These are phyloP conservation scores for Ottelia alismoides DNA, from an alignment of 106 monocot species.

Conservation along the genomic window DNA sequence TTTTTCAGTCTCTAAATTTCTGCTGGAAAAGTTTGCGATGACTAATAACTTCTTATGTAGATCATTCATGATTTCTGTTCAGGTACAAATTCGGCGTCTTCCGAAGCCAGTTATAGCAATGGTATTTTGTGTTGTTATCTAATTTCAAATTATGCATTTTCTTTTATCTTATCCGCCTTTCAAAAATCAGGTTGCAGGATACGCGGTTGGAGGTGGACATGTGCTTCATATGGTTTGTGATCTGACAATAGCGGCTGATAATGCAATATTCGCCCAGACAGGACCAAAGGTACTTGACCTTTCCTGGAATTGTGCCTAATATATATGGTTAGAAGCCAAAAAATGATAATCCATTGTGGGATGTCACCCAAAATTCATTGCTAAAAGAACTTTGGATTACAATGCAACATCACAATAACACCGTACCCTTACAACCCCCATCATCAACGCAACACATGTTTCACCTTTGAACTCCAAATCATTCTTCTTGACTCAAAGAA, in stretches of 20 bases:
- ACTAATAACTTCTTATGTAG: no score
- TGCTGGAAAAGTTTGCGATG: no score
- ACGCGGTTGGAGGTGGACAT: constrained; percentile 93
- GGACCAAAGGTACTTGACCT: constrained; percentile 59
- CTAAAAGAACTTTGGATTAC: background rate
- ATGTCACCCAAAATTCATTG: background rate
- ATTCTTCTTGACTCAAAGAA: no score
- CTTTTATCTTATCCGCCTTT: background rate
- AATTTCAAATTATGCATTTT: background rate
- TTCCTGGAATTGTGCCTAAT: background rate
- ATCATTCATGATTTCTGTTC: constrained; percentile 6
- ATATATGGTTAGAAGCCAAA: background rate
- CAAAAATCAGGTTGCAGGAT: constrained; percentile 65
- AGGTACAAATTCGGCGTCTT: constrained; percentile 92
- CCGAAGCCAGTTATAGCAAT: constrained; percentile 97
- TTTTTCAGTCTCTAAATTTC: no score
- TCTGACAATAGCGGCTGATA: constrained; percentile 93
- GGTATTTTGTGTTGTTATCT: constrained; percentile 23
- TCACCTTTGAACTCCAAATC: no score
- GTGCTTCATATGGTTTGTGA: constrained; percentile 95
- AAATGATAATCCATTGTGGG: background rate
- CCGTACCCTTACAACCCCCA: no score
- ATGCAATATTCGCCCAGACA: constrained; percentile 95
- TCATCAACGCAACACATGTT: no score
- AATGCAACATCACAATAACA: no score